Conservation (phyloP, 495 filamentous ascomycete species). For the Trichoderma virens region DNA sequence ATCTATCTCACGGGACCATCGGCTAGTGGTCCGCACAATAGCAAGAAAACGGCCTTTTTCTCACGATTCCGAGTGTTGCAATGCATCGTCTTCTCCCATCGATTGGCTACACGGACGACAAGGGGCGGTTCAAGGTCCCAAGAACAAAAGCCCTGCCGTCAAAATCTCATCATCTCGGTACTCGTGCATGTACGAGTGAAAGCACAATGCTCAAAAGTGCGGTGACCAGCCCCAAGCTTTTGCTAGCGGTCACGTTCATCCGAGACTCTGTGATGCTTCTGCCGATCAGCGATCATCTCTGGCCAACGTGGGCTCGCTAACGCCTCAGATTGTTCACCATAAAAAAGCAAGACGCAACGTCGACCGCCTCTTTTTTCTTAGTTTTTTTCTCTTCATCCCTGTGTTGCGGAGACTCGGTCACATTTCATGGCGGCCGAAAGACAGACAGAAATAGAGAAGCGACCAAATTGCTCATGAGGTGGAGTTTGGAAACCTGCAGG, state of each 20-base stretch:
- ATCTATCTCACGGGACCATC: not conserved
- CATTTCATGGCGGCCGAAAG: not conserved
- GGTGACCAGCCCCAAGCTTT: not conserved
- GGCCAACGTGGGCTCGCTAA: conserved; percentile 3
- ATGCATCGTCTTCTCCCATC: not conserved
- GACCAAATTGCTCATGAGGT: not conserved
- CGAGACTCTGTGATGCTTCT: not conserved
- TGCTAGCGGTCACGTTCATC: not conserved
- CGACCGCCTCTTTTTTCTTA: not conserved
- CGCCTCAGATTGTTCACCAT: not conserved
- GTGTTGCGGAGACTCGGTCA: not conserved
- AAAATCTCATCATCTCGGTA: not conserved
- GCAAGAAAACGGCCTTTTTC: not conserved
- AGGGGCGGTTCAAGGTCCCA: not conserved
- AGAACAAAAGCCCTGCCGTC: not conserved
- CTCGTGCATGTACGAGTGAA: too few relatives aligned
- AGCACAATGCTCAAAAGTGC: not conserved
- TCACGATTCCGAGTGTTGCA: not conserved
- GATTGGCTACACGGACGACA: not conserved
- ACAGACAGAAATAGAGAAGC: not conserved
- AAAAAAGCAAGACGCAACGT: not conserved
- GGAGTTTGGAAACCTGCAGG: not conserved
- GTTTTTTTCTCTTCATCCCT: not conserved
- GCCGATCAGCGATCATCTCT: conserved; percentile 2
- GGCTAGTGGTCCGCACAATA: not conserved